Percentiles rank a stretch among this genome's conserved stretches.
These are phyloP conservation scores for Capsella bursapastoris DNA, from an alignment of 345 rosid genomes.

Conservation along the genomic window DNA sequence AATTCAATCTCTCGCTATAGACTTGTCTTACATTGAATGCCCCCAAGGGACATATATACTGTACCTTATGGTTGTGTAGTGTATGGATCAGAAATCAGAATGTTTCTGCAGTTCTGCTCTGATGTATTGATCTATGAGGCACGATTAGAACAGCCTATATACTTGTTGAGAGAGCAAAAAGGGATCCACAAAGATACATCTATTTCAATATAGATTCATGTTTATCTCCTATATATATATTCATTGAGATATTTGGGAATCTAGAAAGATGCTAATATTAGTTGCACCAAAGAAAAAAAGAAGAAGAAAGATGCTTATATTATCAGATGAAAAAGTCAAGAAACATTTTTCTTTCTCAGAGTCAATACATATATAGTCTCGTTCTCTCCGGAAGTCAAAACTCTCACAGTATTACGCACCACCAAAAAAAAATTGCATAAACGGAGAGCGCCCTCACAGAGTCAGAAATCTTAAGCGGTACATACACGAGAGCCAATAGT, in stretches of 20 bases:
- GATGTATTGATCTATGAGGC: neutral
- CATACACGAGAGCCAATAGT: constrained; percentile 30
- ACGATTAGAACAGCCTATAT: constrained; percentile 1
- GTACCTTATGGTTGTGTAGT: neutral
- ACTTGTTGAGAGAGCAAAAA: neutral
- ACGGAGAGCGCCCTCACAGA: constrained; percentile 47
- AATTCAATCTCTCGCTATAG: neutral
- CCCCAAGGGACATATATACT: neutral
- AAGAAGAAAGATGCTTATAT: neutral
- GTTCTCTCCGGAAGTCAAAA: constrained; percentile 30
- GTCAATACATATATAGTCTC: constrained; percentile 18
- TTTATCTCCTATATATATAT: neutral
- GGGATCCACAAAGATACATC: neutral
- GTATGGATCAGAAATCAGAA: neutral
- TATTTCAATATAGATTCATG: neutral
- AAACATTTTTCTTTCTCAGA: neutral
- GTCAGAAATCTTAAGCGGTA: constrained; percentile 29
- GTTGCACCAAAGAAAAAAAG: too few relatives aligned
- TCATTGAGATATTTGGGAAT: neutral
- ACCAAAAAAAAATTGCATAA: constrained; percentile 38
- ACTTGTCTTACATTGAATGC: neutral
- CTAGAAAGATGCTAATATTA: neutral
- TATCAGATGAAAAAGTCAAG: neutral
- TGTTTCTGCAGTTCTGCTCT: neutral
- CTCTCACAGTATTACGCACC: constrained; percentile 47